Evolutionary conservation across 1,284 basidiomycete genomes (phyloP).

Genomic region (Ceratobasidium sp.): DNA sequence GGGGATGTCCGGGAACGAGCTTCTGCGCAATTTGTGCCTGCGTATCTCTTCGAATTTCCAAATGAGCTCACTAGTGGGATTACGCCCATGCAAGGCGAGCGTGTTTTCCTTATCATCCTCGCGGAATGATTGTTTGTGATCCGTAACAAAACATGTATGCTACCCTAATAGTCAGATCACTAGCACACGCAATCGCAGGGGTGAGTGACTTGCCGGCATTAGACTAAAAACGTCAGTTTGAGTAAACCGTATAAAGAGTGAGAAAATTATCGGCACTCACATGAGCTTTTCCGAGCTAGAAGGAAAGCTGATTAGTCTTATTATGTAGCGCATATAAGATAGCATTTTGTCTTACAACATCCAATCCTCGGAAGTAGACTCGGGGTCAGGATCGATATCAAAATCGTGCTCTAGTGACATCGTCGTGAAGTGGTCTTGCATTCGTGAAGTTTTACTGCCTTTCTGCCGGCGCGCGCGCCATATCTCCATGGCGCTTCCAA

Average conservation of each 20-base stretch:
- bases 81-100: conserved; percentile 44
- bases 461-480: conserved; percentile 49
- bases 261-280: conserved; percentile 53
- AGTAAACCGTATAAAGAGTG: neutral
- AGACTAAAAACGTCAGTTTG: neutral
- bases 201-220: conserved; percentile 9
- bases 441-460: conserved; percentile 39
- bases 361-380: conserved; percentile 57
- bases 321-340: neutral
- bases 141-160: conserved; percentile 67
- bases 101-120: conserved; percentile 51
- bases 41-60: conserved; percentile 60
- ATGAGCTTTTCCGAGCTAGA: conserved; percentile 56
- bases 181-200: too few relatives aligned
- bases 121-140: conserved; percentile 61
- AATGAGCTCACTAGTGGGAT: conserved; percentile 47
- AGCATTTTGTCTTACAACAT: conserved; percentile 56
- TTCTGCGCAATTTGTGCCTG: conserved; percentile 55
- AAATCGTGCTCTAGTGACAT: conserved; percentile 51
- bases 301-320: neutral
- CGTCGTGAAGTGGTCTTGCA: conserved; percentile 43
- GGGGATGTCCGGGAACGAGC: conserved; percentile 59
- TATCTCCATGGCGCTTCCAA: conserved; percentile 54
- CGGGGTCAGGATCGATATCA: conserved; percentile 61
- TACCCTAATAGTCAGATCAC: conserved; percentile 43